phyloP scores from a whole-genome alignment of 768 basidiomycete species.

The Leccinum fibrillosum region DNA sequence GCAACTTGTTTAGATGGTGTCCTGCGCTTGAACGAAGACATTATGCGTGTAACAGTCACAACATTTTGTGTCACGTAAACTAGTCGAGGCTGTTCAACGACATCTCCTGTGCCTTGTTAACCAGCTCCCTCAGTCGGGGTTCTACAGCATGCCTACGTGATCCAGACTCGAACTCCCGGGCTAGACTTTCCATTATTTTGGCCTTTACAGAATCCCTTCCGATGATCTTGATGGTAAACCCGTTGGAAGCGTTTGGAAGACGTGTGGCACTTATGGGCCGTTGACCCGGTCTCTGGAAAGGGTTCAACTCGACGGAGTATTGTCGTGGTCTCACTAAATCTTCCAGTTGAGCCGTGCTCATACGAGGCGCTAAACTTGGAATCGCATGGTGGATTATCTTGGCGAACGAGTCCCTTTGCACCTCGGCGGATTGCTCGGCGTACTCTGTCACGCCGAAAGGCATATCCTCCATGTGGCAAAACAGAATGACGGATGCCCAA shows the following conservation, averaged over 20 bases:
- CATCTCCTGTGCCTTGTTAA: slow-evolving; percentile 14
- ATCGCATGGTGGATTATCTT: slow-evolving; percentile 28
- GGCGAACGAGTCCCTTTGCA: slow-evolving; percentile 28
- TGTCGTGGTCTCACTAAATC: slow-evolving; percentile 24
- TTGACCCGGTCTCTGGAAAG: slow-evolving; percentile 34
- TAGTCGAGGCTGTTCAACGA: slow-evolving; percentile 30
- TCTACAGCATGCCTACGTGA: neutral
- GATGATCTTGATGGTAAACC: slow-evolving; percentile 29
- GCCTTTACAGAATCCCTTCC: slow-evolving; percentile 15
- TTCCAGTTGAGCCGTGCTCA: slow-evolving; percentile 20
- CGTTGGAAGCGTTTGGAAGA: slow-evolving; percentile 31
- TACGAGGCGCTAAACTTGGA: slow-evolving; percentile 22
- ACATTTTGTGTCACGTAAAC: slow-evolving; percentile 3
- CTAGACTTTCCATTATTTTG: neutral
- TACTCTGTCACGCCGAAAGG: slow-evolving; percentile 37
- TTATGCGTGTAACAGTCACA: slow-evolving; percentile 26
- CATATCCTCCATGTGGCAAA: slow-evolving; percentile 24
- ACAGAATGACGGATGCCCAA: slow-evolving; percentile 37
- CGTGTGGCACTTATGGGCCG: slow-evolving; percentile 23
- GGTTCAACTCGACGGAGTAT: slow-evolving; percentile 31
- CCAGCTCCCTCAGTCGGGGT: slow-evolving; percentile 11
- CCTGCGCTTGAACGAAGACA: slow-evolving; percentile 84
- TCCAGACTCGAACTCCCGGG: neutral
- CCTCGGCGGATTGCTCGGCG: slow-evolving; percentile 35
- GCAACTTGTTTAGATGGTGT: slow-evolving; percentile 41